These are phyloP conservation scores for Cladophialophora bantiana DNA, from an alignment of 2,329 filamentous ascomycete genomes.

Conservation along the genomic window DNA sequence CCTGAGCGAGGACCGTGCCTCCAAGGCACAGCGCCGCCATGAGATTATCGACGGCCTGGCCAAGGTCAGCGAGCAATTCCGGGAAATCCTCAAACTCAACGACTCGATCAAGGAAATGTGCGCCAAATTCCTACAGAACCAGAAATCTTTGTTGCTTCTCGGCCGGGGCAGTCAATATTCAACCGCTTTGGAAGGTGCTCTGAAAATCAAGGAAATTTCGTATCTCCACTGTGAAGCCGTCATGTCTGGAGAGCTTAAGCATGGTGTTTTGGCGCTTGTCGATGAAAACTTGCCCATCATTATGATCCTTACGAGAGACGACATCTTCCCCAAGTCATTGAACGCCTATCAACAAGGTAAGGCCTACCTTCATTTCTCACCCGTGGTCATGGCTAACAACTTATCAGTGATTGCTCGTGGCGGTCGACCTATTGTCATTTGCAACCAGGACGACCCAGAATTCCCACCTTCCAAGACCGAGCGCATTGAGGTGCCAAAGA, in stretches of 20 bases:
- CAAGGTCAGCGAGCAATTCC: constrained; percentile 89
- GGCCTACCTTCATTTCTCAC: constrained; percentile 41
- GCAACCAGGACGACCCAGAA: constrained; percentile 87
- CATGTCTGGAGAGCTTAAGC: constrained; percentile 99
- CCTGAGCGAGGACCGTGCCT: constrained; percentile 93
- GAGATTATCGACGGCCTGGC: constrained; percentile 95
- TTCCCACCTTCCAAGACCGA: constrained; percentile 88
- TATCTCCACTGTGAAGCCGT: constrained; percentile 99
- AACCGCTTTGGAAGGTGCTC: constrained; percentile 91
- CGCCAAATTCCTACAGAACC: constrained; percentile 90
- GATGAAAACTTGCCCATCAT: constrained; percentile 99
- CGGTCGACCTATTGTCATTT: constrained; percentile 98
- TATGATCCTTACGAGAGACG: constrained; percentile 97
- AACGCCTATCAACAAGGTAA: constrained; percentile 97
- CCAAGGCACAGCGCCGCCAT: constrained; percentile 87
- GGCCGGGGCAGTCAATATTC: constrained; percentile 96
- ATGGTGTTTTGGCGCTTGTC: constrained; percentile 94
- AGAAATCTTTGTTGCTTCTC: constrained; percentile 92
- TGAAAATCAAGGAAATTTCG: constrained; percentile 99
- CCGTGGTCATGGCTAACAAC: constrained; percentile 42
- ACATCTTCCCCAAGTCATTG: constrained; percentile 97
- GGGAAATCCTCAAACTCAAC: constrained; percentile 87
- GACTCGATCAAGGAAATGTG: constrained; percentile 94
- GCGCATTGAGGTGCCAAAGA: constrained; percentile 97
- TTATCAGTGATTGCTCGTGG: constrained; percentile 84